Conservation (phyloP, 2,329 filamentous ascomycete species). For the Talaromyces verruculosus region DNA sequence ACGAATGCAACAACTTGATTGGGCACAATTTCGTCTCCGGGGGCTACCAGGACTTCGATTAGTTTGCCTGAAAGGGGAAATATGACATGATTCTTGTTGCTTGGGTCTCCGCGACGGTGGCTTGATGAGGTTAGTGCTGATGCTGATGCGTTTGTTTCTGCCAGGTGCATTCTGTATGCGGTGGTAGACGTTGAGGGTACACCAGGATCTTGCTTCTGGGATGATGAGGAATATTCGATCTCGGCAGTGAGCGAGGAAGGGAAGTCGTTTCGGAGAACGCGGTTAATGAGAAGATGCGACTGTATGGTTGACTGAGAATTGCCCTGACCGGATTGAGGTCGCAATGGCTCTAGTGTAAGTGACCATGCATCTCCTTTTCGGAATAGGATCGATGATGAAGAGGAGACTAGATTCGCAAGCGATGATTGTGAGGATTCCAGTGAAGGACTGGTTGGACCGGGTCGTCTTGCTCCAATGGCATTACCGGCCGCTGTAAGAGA, state of each 20-base stretch:
- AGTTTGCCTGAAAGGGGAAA: background rate
- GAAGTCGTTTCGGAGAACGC: background rate
- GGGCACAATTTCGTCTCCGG: background rate
- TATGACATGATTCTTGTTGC: background rate
- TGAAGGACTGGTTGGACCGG: background rate
- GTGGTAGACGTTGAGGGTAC: background rate
- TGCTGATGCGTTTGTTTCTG: background rate
- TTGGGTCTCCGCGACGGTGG: background rate
- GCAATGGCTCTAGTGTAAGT: background rate
- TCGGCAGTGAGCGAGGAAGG: background rate
- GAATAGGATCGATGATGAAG: background rate
- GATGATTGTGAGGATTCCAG: background rate
- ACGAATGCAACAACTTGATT: background rate
- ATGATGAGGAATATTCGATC: background rate
- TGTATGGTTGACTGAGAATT: background rate
- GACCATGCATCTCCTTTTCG: background rate
- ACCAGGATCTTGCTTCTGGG: background rate
- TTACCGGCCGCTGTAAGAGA: background rate
- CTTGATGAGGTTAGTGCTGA: background rate
- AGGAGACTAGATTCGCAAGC: background rate
- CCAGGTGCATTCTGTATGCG: background rate
- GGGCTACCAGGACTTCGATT: background rate
- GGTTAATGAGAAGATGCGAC: background rate
- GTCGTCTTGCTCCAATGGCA: background rate
- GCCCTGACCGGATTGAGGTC: background rate